Evolutionary conservation across 140 eudicot species (phyloP).

Genomic region (Bidens hawaiensis): DNA sequence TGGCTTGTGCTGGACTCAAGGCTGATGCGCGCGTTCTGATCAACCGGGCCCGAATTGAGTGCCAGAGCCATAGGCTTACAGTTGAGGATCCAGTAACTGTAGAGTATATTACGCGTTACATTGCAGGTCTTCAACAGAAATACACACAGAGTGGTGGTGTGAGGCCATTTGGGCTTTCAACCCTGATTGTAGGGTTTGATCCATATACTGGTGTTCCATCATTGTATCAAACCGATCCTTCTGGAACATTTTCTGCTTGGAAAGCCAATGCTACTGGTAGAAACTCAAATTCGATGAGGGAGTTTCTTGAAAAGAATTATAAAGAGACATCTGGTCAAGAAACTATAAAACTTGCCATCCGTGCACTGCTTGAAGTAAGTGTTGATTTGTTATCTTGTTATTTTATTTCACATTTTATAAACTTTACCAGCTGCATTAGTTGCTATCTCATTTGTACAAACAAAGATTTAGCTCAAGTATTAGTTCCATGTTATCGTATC

Average conservation of each 20-base stretch:
- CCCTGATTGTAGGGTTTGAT: constrained; percentile 87
- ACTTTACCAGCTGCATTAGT: background rate
- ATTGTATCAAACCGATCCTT: constrained; percentile 89
- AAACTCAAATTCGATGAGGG: constrained; percentile 85
- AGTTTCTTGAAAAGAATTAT: constrained; percentile 84
- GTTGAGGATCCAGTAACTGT: constrained; percentile 97
- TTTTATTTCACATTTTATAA: background rate
- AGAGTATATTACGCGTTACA: constrained; percentile 91
- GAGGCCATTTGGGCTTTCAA: constrained; percentile 93
- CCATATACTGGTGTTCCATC: constrained; percentile 80
- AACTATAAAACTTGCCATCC: constrained; percentile 73
- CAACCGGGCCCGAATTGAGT: constrained; percentile 82
- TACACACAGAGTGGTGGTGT: constrained; percentile 99
- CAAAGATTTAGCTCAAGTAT: background rate
- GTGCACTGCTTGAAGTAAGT: constrained; percentile 88
- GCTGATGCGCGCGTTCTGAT: constrained; percentile 97
- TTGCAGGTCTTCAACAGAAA: constrained; percentile 96
- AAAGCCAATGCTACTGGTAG: constrained; percentile 97
- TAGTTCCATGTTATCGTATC: background rate
- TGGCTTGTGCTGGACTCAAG: constrained; percentile 97
- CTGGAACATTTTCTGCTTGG: constrained; percentile 97
- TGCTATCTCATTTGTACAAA: background rate
- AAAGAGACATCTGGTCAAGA: constrained; percentile 92
- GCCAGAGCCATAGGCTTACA: constrained; percentile 87
- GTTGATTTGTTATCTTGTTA: background rate